These are phyloP conservation scores for Kodamaea sp. DNA, from an alignment of 1,139 yeast species.

Conservation along the genomic window DNA sequence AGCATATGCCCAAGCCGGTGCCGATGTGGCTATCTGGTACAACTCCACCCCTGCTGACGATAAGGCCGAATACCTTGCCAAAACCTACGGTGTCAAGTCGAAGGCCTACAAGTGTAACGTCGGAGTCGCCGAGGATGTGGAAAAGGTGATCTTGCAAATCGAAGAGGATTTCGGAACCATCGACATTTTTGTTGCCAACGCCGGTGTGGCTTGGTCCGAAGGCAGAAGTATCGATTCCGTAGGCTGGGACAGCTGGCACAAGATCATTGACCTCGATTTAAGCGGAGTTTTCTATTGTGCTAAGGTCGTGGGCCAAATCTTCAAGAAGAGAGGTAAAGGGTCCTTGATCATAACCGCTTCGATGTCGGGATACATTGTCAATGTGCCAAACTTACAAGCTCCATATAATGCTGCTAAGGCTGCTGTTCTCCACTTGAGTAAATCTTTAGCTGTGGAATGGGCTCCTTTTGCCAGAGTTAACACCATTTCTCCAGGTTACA, in stretches of 20 bases:
- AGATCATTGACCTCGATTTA: slow-evolving; percentile 24
- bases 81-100: slow-evolving; percentile 64
- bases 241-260: slow-evolving; percentile 20
- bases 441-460: slow-evolving; percentile 84
- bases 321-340: slow-evolving; percentile 68
- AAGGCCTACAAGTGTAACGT: slow-evolving; percentile 76
- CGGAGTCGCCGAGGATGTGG: slow-evolving; percentile 60
- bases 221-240: slow-evolving; percentile 31
- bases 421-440: slow-evolving; percentile 77
- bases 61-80: slow-evolving; percentile 56
- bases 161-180: slow-evolving; percentile 72
- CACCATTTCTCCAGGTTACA: slow-evolving; percentile 81
- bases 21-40: slow-evolving; percentile 87
- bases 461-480: slow-evolving; percentile 77
- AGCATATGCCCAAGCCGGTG: slow-evolving; percentile 89
- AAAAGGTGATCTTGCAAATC: slow-evolving; percentile 55
- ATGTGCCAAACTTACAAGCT: slow-evolving; percentile 81
- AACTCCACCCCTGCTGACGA: slow-evolving; percentile 61
- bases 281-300: slow-evolving; percentile 42
- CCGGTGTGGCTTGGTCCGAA: slow-evolving; percentile 85
- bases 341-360: slow-evolving; percentile 78
- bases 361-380: slow-evolving; percentile 83
- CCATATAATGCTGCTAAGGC: slow-evolving; percentile 88
- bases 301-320: slow-evolving; percentile 62
- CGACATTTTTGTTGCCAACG: slow-evolving; percentile 87